A percentile compares a stretch with the other conserved stretches of the same genome.
These are phyloP conservation scores for Prunus yedoensis DNA, from an alignment of 331 rosid species.

Conservation along the genomic window DNA sequence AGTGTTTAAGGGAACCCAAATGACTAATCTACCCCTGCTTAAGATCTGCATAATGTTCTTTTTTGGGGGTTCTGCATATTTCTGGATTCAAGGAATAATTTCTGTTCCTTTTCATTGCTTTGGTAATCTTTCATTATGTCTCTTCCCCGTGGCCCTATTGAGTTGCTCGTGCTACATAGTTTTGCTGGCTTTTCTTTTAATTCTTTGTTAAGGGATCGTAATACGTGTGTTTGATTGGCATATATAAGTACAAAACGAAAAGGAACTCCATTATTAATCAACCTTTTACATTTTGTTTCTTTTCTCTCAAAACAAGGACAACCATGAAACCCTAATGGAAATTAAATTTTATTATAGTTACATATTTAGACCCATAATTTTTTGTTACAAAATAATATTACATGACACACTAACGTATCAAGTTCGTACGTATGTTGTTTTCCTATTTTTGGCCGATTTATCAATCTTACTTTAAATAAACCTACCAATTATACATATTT, in stretches of 20 bases:
- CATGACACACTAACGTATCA: no score
- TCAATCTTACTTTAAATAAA: neutral
- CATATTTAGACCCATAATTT: neutral
- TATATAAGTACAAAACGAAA: neutral
- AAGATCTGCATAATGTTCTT: neutral
- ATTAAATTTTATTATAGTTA: neutral
- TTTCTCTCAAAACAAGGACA: neutral
- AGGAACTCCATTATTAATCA: neutral
- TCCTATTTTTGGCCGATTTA: neutral
- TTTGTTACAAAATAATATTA: neutral
- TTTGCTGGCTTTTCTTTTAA: neutral
- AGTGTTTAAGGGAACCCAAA: neutral
- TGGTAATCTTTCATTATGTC: neutral
- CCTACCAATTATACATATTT: neutral
- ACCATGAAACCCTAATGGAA: neutral
- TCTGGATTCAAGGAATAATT: neutral
- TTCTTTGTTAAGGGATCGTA: neutral
- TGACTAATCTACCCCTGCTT: slow-evolving; percentile 34
- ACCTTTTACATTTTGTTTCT: neutral
- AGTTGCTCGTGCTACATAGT: neutral
- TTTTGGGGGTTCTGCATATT: slow-evolving; percentile 5
- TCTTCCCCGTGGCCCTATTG: neutral
- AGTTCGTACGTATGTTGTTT: neutral
- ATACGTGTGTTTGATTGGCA: neutral
- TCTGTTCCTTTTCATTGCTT: neutral